Base-by-base conservation (phyloP, 129 eudicot genomes). In the Pulicaria dysenterica region DNA sequence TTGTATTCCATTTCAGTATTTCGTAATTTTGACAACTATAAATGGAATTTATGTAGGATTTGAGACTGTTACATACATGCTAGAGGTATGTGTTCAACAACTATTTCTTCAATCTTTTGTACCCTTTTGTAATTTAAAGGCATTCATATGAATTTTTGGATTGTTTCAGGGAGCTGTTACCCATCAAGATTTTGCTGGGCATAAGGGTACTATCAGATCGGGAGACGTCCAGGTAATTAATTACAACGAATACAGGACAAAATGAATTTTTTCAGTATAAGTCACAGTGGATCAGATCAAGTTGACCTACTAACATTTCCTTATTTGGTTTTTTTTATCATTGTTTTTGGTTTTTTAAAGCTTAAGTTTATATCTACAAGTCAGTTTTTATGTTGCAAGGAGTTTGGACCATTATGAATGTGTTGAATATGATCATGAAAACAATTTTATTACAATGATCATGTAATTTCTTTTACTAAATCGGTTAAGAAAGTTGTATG, bases 161-260 rank as follows among this genome's bases (percentile, higher is more conserved):
- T 24, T 50, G 24, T 49, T 73, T 44, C 39, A 93, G 97, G 99
- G 99, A 65, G 89, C 89, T 43, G 71, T 90, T 59, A 84, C 91
- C 14, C 97, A 94, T 84, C 93, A 94, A 83, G 99, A 94, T 84
- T 94, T 94, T 70, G 80, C 87, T 44, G 97, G 99, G 59, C 97
- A 90, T 58, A 82, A 90, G 86, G 97, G 99, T 14, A 86, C 92
- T 5, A 94, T 94, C 37, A 51, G 81, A 49, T 70, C 93, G 0
- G 99, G 99, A 54, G 99, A 94, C 77, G 89, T 94, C 9, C 99
- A 89, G 95, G 98, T 91, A 84, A 11, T 13, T 37, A 14, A 46
- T 48, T 0, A 6, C 13, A 5, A 0, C 41, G 37, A 31, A 2
- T 59, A 51, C 67, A 53, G 69, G 69, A 10, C 15, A 15, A 14